Conservation (phyloP, 1,284 basidiomycete species). For the Volvariella volvacea region DNA sequence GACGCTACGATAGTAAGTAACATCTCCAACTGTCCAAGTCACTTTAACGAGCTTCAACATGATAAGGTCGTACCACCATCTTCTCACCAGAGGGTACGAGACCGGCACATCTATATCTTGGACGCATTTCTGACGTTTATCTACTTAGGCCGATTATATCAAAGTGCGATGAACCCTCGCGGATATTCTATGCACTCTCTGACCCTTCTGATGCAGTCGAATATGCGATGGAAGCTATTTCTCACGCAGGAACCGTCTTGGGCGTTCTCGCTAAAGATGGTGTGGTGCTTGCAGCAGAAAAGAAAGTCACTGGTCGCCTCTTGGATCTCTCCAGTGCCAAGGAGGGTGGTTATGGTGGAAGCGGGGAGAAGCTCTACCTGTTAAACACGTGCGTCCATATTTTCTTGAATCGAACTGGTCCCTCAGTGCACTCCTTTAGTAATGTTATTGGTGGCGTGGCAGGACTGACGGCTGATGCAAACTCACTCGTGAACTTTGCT, state of each 20-base stretch:
- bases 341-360: constrained; percentile 87
- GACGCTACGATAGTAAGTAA: constrained; percentile 83
- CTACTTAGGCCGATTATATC: constrained; percentile 74
- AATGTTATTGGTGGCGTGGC: constrained; percentile 96
- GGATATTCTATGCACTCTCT: background rate
- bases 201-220: constrained; percentile 59
- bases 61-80: constrained; percentile 83
- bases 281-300: constrained; percentile 97
- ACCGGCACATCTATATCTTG: constrained; percentile 5
- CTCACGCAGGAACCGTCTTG: constrained; percentile 92
- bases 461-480: constrained; percentile 95
- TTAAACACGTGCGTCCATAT: constrained; percentile 69
- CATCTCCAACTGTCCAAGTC: background rate
- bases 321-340: constrained; percentile 84
- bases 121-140: constrained; percentile 10
- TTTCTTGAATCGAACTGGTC: background rate
- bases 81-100: constrained; percentile 88
- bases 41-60: constrained; percentile 9
- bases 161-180: constrained; percentile 50
- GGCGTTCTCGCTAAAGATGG: constrained; percentile 95
- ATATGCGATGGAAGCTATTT: constrained; percentile 99
- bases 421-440: constrained; percentile 33
- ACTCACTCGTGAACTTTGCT: constrained; percentile 94
- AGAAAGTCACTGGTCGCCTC: constrained; percentile 98
- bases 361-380: constrained; percentile 96